Percentiles rank a stretch among this genome's conserved stretches.
Evolutionary conservation across 1,139 yeast species (phyloP).

Genomic region (Debaryomyces fabryi): DNA sequence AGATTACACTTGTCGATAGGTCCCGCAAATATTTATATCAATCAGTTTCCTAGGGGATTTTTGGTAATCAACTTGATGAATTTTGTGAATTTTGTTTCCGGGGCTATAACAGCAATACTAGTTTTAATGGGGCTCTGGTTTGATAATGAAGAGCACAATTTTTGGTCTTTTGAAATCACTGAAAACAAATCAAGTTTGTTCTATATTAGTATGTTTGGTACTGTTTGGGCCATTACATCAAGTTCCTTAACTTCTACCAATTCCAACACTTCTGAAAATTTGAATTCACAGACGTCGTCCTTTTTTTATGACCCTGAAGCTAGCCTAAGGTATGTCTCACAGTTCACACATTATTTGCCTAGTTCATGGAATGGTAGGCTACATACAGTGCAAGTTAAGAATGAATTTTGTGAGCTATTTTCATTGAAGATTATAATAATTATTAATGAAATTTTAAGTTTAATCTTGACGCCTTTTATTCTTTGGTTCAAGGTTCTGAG

Average conservation of each 20-base stretch:
- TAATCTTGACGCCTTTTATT: slow-evolving; percentile 83
- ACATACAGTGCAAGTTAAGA: slow-evolving; percentile 81
- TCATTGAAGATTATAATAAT: slow-evolving; percentile 74
- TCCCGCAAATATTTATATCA: slow-evolving; percentile 80
- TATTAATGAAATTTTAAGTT: slow-evolving; percentile 75
- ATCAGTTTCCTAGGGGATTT: slow-evolving; percentile 90
- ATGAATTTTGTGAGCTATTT: slow-evolving; percentile 78
- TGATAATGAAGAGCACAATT: slow-evolving; percentile 80
- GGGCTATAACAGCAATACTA: slow-evolving; percentile 86
- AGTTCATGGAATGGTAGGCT: slow-evolving; percentile 80
- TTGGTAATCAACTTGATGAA: slow-evolving; percentile 54
- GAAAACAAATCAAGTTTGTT: slow-evolving; percentile 80
- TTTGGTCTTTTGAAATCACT: slow-evolving; percentile 85
- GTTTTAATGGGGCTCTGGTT: slow-evolving; percentile 77
- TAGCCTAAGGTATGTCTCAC: slow-evolving; percentile 73
- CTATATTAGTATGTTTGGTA: slow-evolving; percentile 84
- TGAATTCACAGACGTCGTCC: slow-evolving; percentile 36
- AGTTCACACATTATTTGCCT: slow-evolving; percentile 89
- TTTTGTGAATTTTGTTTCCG: slow-evolving; percentile 74
- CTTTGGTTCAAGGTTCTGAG: slow-evolving; percentile 81
- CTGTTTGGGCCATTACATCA: slow-evolving; percentile 71
- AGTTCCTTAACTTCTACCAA: slow-evolving; percentile 26
- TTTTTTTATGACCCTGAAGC: slow-evolving; percentile 87
- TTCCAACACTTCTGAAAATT: slow-evolving; percentile 48
- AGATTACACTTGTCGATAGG: slow-evolving; percentile 76